Base-by-base conservation (phyloP, 2,329 filamentous ascomycete species). In the Colletotrichum acutatum region DNA sequence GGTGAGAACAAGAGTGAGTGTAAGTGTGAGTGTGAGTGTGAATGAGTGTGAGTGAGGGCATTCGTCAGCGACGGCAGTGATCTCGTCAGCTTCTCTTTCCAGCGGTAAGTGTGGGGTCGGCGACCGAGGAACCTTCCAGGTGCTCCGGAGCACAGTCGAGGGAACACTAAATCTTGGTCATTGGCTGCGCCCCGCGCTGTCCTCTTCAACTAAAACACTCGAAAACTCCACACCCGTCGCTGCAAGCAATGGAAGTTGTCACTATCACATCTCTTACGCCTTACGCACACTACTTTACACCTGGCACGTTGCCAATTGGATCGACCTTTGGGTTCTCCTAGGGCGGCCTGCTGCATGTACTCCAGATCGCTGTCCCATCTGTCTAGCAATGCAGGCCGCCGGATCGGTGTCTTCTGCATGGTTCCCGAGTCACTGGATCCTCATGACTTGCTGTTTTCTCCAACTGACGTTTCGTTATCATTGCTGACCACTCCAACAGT, bases 51-150 rank as follows among this genome's bases (percentile, higher is more conserved):
- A 64, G 22, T 64, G 46, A 64, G 61, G 14, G 64, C 37, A 58
- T 61, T 67, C 58, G 24, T 30, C 28, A 34, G 24, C 30, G 28
- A 30, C 22, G 16, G 24, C 4, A 6, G 46, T 26, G 9, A 56
- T 68, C 57, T 63, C 46, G 53, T 69, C 59, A 37, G 46, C 66
- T 56, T 70, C 60, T 46, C 42, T 60, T 60, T 19, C 2, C 65
- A 28, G 66, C 59, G 66, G n/a, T 53, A 59, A 59, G 16, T 26
- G 66, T 26, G 59, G 69, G 66, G 54, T 42, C 58, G n/a, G 42
- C 32, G 42, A 32, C 56, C 49, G 56, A 61, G 34, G 70, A 73
- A 70, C 22, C 66, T 71, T 73, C 66, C 71, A 73, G 71, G 71
- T 53, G 54, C 58, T 46, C 32, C 37, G n/a, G 42, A 34, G 52